These are phyloP conservation scores for Pyrenophora seminiperda DNA, from an alignment of 2,329 filamentous ascomycete genomes.

Conservation along the genomic window DNA sequence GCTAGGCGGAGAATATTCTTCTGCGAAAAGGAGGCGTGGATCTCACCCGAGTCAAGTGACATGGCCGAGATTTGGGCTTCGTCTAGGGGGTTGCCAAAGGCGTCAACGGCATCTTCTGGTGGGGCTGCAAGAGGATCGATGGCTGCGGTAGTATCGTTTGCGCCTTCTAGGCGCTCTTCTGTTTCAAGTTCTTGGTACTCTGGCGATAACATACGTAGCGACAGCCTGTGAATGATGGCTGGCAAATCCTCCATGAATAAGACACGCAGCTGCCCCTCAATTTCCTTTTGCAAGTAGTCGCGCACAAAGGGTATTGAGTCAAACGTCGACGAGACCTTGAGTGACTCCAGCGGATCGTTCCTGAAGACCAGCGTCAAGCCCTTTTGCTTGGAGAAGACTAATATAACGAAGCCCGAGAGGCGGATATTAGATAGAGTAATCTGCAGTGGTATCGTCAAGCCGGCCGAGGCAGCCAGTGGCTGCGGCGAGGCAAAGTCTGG, in stretches of 20 bases:
- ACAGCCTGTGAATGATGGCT: constrained; percentile 92
- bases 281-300: constrained; percentile 94
- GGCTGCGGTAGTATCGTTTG: constrained; percentile 61
- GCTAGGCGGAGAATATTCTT: constrained; percentile 88
- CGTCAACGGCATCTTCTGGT: constrained; percentile 81
- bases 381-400: constrained; percentile 97
- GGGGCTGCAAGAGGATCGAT: constrained; percentile 83
- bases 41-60: constrained; percentile 78
- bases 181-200: constrained; percentile 75
- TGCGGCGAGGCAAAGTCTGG: constrained; percentile 91
- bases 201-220: constrained; percentile 84
- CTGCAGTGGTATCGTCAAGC: constrained; percentile 94
- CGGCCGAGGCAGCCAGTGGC: constrained; percentile 86
- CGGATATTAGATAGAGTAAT: constrained; percentile 96
- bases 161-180: constrained; percentile 56
- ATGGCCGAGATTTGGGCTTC: constrained; percentile 75
- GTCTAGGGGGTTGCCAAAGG: constrained; percentile 76
- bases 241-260: constrained; percentile 98
- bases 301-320: constrained; percentile 98
- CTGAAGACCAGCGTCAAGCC: constrained; percentile 95
- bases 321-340: constrained; percentile 98
- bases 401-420: constrained; percentile 92
- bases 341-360: constrained; percentile 95
- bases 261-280: constrained; percentile 88
- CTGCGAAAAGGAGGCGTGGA: constrained; percentile 90